Base-by-base conservation (phyloP, 2,329 filamentous ascomycete genomes). In the Aureobasidium leucospermi region DNA sequence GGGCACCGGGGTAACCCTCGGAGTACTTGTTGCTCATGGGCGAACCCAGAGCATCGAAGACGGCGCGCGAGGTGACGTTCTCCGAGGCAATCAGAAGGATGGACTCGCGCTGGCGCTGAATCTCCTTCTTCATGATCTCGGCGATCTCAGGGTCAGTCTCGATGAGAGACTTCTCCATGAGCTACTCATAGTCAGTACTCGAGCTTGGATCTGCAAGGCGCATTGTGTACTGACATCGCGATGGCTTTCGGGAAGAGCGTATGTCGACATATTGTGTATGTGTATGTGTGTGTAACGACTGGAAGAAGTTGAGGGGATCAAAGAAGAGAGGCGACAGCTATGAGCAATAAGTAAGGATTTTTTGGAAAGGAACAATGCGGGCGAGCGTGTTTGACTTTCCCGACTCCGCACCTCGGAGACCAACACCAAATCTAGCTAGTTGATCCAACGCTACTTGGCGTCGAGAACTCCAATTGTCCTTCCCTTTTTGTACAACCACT, bases 11-110 rank as follows among this genome's bases (percentile, higher is more conserved):
- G 77, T 96, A 96, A 66, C 94, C 94, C 82, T 99, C 94, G 16
- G 91, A 96, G 85, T 99, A 99, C 82, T 99, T 99, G 85, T 99
- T 79, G 78, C 72, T 90, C 89, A 94, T 95, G 75, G 89, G 88
- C 61, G 87, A 92, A 71, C 94, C 94, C 66, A 99, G 86, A 62
- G 94, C 94, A 79, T 99, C 92, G 80, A 96, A 96, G 71, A 99
- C 94, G 70, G 94, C 92, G 69, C 92, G 91, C 64, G 94, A 99
- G 61, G 94, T 99, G 78, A 99, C 92, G 82, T 99, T 99, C 82
- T 99, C 94, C 60, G 94, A 97, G 72, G 94, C 93, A 71, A 99
- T 99, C 74, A 99, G 87, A 73, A 97, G 90, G 78, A 99, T 96
- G 69, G 92, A 97, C 83, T 99, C 92, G 76, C 90, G 87, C 82